A percentile compares a stretch with the other conserved stretches of the same genome.
Evolutionary conservation across 441 rosid species (phyloP).

Genomic region (Pelargonium citronellum): DNA sequence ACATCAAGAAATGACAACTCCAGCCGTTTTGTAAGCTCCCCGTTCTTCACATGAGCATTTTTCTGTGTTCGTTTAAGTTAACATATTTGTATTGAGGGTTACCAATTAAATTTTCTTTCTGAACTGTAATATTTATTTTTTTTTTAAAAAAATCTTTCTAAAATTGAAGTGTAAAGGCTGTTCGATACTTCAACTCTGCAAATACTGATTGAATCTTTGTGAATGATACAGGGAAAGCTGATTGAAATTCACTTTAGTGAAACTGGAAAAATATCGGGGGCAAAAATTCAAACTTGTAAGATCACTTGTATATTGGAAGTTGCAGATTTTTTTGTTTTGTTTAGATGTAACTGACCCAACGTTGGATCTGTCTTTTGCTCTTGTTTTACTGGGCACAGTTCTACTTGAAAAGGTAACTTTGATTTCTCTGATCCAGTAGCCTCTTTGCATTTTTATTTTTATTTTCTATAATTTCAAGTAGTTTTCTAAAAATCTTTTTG

Average conservation of each 20-base stretch:
- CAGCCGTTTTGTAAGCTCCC: constrained; percentile 88
- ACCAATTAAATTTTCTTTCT: not conserved
- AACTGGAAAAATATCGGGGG: constrained; percentile 94
- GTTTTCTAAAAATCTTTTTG: constrained; percentile 20
- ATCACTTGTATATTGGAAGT: constrained; percentile 12
- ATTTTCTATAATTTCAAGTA: constrained; percentile 7
- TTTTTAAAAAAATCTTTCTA: no score
- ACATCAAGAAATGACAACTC: constrained; percentile 94
- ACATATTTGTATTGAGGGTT: constrained; percentile 6
- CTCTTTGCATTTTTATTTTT: constrained; percentile 4
- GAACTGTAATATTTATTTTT: no score
- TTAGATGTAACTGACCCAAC: constrained; percentile 30
- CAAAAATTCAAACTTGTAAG: constrained; percentile 97
- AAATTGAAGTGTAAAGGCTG: not conserved
- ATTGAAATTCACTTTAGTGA: constrained; percentile 96
- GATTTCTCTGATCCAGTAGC: constrained; percentile 16
- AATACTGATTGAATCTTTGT: constrained; percentile 21
- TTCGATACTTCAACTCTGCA: constrained; percentile 1
- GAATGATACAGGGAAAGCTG: constrained; percentile 72
- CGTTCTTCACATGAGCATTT: constrained; percentile 24
- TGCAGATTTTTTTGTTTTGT: not conserved
- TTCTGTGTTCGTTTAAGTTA: not conserved
- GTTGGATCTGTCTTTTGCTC: constrained; percentile 28
- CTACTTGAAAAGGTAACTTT: constrained; percentile 86
- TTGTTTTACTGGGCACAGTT: constrained; percentile 45